Evolutionary conservation across 306 rosid genomes (phyloP), one percentile per base, ranked within the genome.

Genomic region (Cucumis cinereus): DNA sequence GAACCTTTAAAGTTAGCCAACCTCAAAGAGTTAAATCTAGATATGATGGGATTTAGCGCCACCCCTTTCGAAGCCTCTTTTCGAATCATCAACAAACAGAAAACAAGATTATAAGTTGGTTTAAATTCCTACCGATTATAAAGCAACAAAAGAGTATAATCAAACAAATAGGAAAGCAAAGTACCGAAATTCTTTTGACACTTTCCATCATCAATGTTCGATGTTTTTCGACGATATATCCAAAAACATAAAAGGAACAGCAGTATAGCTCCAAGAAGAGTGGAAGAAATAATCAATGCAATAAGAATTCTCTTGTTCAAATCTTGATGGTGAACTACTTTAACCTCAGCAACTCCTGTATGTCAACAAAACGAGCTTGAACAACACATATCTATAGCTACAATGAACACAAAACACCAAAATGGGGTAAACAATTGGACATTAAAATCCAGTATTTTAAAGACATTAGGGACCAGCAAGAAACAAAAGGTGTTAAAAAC

Each of bases 281-380:
- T 64, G 79, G 96, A 91, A 84, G 87, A 86, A 81, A 86, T 83
- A 86, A 90, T 79, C 33, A 91, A 85, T 26, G 90, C 89, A 56
- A 88, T 45, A 30, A 91, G 90, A 86, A 91, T 86, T 74, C 79
- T 87, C 84, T 85, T 90, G 80, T 88, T 84, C 88, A 91, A 81
- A 79, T 75, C 87, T 79, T 85, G 91, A 80, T 87, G 96, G 74
- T 88, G 97, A 79, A 80, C 90, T 70, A 67, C 78, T 81, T 61
- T 83, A 74, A 82, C 82, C 80, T 81, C 91, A 9, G 81, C 74
- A 38, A 54, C 73, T 79, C 87, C 96, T 93, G 92, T 71, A 71
- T 77, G 71, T 11, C 36, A 77, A n/a, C 60, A 71, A 69, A 66
- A 23, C 35, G 22, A 50, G 74, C 66, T 61, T 36, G 47, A 55